These are phyloP conservation scores for Cryptomeria japonica DNA, from an alignment of 75 land plant genomes.

Conservation along the genomic window DNA sequence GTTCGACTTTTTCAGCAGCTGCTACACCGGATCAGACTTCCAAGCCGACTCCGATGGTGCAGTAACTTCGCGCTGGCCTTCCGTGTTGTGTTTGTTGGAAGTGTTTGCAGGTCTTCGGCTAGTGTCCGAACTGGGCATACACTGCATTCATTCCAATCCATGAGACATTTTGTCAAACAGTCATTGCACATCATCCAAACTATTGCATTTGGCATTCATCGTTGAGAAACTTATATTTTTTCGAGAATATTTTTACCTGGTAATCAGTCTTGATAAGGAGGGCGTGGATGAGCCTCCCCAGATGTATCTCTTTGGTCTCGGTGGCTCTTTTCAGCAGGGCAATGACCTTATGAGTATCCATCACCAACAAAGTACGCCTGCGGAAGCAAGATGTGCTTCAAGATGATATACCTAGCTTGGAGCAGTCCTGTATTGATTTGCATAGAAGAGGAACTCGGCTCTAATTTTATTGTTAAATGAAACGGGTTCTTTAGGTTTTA, in stretches of 20 bases:
- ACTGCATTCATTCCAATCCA: constrained; percentile 40
- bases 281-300: constrained; percentile 34
- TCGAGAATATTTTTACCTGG: constrained; percentile 15
- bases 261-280: constrained; percentile 16
- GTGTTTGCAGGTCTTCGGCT: constrained; percentile 1
- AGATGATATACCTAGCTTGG: too few relatives aligned
- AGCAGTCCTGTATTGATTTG: too few relatives aligned
- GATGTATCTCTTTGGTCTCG: neutral
- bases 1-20: constrained; percentile 25
- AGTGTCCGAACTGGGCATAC: constrained; percentile 26
- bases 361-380: neutral
- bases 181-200: constrained; percentile 2
- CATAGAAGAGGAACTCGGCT: too few relatives aligned
- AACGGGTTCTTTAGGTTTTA: too few relatives aligned
- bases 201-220: constrained; percentile 37
- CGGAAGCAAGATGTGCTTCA: neutral
- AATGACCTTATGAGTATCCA: neutral
- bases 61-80: constrained; percentile 31
- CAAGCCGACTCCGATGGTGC: constrained; percentile 26
- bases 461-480: too few relatives aligned
- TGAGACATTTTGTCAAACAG: constrained; percentile 43
- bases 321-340: neutral
- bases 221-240: constrained; percentile 23
- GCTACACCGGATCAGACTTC: constrained; percentile 23
- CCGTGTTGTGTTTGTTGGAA: constrained; percentile 20